Evolutionary conservation across 495 filamentous ascomycete genomes (phyloP).

Genomic region (Aspergillus kassunensis): DNA sequence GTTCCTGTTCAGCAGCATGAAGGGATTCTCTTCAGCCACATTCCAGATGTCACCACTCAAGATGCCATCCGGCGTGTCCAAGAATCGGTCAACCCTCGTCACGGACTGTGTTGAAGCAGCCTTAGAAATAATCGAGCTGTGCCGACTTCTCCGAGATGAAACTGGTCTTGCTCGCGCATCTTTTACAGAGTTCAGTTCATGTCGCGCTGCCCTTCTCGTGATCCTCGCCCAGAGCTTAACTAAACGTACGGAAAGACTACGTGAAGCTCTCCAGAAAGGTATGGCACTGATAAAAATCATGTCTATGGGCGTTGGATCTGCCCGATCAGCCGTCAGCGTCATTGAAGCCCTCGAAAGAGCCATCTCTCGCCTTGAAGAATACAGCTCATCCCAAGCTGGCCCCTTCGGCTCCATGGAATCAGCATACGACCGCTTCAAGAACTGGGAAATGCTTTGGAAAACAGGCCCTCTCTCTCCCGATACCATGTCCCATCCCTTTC

Average conservation of each 20-base stretch:
- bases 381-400: conserved; percentile 35
- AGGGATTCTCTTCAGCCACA: conserved; percentile 24
- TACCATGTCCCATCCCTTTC: conserved; percentile 22
- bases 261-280: conserved; percentile 43
- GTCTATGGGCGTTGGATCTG: conserved; percentile 50
- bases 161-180: conserved; percentile 48
- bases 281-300: conserved; percentile 49
- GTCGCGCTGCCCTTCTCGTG: conserved; percentile 47
- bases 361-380: conserved; percentile 42
- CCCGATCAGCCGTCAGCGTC: conserved; percentile 46
- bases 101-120: conserved; percentile 49
- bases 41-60: conserved; percentile 25
- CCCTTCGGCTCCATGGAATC: conserved; percentile 35
- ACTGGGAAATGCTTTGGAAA: conserved; percentile 52
- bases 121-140: conserved; percentile 46
- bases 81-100: conserved; percentile 39
- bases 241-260: conserved; percentile 44
- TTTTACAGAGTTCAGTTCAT: conserved; percentile 51
- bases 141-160: conserved; percentile 44
- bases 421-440: conserved; percentile 49
- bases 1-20: conserved; percentile 46
- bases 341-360: conserved; percentile 50
- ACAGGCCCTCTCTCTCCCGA: conserved; percentile 41
- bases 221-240: conserved; percentile 47
- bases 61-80: conserved; percentile 32